phyloP scores from a whole-genome alignment of 2,329 filamentous ascomycete genomes.

The Hortaea werneckii region DNA sequence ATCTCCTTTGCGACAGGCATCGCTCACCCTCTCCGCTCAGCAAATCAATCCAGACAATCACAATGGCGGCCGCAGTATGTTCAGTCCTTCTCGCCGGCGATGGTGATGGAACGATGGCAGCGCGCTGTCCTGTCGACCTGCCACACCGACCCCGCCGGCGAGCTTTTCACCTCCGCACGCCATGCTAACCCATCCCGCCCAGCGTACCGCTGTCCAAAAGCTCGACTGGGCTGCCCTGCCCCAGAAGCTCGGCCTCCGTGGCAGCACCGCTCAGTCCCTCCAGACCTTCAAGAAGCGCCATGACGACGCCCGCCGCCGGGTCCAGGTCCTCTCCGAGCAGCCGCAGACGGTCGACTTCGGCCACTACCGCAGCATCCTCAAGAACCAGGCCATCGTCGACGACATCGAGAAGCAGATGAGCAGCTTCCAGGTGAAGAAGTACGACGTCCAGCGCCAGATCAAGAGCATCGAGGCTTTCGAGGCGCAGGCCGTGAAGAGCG shows the following conservation, averaged over 20 bases:
- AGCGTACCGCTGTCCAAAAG: conserved; percentile 98
- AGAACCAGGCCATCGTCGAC: conserved; percentile 91
- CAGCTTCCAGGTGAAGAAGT: conserved; percentile 81
- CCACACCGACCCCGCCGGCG: conserved; percentile 2
- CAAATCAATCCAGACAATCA: conserved; percentile 7
- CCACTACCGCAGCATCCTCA: conserved; percentile 82
- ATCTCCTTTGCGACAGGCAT: neutral
- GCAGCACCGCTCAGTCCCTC: conserved; percentile 83
- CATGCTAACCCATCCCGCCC: conserved; percentile 16
- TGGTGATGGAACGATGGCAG: neutral
- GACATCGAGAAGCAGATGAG: conserved; percentile 96
- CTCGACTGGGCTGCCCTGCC: conserved; percentile 97
- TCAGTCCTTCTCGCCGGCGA: neutral
- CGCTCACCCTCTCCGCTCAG: conserved; percentile 1
- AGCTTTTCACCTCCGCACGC: conserved; percentile 1
- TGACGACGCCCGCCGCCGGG: conserved; percentile 93
- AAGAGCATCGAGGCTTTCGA: conserved; percentile 98
- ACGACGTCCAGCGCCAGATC: conserved; percentile 87
- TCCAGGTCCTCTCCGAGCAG: conserved; percentile 73
- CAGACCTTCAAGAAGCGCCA: conserved; percentile 99
- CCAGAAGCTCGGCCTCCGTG: conserved; percentile 88
- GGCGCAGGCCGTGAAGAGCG: conserved; percentile 92
- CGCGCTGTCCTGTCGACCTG: neutral
- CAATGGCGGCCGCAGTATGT: conserved; percentile 25
- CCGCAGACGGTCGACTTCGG: conserved; percentile 83